Conservation (phyloP, 2,329 filamentous ascomycete genomes). For the Aquanectria penicillioides region DNA sequence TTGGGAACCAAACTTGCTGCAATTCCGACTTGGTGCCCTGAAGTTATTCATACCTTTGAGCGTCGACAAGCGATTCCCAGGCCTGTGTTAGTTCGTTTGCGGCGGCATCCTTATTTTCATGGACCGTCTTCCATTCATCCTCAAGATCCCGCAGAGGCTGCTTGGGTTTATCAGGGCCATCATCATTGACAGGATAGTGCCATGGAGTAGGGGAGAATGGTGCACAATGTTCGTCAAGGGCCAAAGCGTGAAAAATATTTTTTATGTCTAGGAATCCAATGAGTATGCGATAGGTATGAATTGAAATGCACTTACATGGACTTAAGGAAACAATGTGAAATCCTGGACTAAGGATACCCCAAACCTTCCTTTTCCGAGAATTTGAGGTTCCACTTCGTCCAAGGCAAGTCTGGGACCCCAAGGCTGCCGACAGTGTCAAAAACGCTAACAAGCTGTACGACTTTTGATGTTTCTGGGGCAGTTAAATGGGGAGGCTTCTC, state of each 20-base stretch:
- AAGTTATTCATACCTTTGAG: constrained; percentile 2
- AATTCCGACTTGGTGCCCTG: constrained; percentile 2
- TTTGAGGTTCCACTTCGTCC: constrained; percentile 37
- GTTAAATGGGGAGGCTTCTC: constrained; percentile 30
- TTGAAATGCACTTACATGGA: constrained; percentile 29
- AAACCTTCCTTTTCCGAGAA: constrained; percentile 31
- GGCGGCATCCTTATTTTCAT: constrained; percentile 12
- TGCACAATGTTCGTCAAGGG: constrained; percentile 60
- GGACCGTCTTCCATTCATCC: constrained; percentile 25
- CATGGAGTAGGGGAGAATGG: constrained; percentile 45
- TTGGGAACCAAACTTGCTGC: constrained; percentile 18
- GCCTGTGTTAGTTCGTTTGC: constrained; percentile 22
- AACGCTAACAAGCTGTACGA: constrained; percentile 34
- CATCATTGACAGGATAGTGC: constrained; percentile 32
- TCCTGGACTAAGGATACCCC: constrained; percentile 31
- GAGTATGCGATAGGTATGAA: neutral
- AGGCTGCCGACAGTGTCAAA: constrained; percentile 38
- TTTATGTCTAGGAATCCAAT: constrained; percentile 48
- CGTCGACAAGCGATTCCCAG: constrained; percentile 30
- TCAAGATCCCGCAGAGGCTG: constrained; percentile 27
- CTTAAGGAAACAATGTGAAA: constrained; percentile 38
- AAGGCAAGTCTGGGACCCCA: constrained; percentile 35
- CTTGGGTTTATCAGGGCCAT: constrained; percentile 11
- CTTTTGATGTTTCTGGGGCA: constrained; percentile 31
- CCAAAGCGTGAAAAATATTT: constrained; percentile 65